Base-by-base conservation (phyloP, 1,284 basidiomycete genomes). In the Schizophyllum amplum region DNA sequence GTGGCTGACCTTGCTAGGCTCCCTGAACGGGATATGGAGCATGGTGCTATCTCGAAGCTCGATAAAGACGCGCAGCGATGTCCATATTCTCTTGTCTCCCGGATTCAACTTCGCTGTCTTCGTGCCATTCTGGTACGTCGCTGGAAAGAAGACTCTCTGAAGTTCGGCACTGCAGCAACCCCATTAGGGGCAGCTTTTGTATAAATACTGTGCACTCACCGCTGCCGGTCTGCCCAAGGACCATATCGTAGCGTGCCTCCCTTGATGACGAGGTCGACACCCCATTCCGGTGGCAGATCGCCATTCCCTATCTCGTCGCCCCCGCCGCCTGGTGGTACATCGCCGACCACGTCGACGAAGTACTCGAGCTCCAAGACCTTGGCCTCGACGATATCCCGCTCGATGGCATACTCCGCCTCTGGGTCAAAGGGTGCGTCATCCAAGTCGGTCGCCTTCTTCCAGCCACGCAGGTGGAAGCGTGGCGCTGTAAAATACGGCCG, bases 201-300 rank as follows among this genome's bases (percentile, higher is more conserved):
- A 4, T 20, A 52, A 6, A 47, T 24, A 24, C 24, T 52, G 49
- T n/a, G 13, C 27, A 20, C 60, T 72, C 60, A 66, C 87, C 92
- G 78, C 70, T 95, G 94, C 24, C 93, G 79, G 71, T 98, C 94
- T 21, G 92, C 86, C 94, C 94, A 98, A 4, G 94, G 94, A 0
- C 94, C 94, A 67, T 97, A 97, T 27, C 84, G 82, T 48, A 96
- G 63, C 25, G 77, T 71, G 0, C 91, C 94, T 17, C 85, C 84
- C 59, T 83, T 77, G 9, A 96, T 74, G 20, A 84, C 79, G n/a
- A 97, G 62, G 64, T 97, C 91, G 26, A 96, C 73, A 4, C 93
- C 92, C 87, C 93, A 97, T 66, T 97, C 92, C 11, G 94, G 94
- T n/a, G 89, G 78, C 20, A 86, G 68, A 64, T 91, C 93, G 1